phyloP scores from a whole-genome alignment of 2,329 filamentous ascomycete genomes.

The Phoma sp. region DNA sequence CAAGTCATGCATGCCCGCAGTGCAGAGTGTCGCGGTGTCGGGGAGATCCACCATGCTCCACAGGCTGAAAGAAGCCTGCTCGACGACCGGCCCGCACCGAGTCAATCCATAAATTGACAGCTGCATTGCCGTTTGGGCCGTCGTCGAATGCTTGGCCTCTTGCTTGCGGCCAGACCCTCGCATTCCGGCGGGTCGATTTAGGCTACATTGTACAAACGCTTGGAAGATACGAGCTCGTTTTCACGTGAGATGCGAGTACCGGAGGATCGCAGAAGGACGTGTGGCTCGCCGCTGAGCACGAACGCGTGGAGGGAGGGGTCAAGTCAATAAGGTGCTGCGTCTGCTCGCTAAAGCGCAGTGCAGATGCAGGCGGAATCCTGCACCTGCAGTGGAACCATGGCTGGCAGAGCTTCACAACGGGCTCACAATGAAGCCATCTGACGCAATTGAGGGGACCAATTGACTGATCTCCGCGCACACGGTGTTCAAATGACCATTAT shows the following conservation, averaged over 20 bases:
- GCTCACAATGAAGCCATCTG: conserved; percentile 8
- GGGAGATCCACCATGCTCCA: conserved; percentile 4
- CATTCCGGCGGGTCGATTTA: background rate
- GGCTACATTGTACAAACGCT: background rate
- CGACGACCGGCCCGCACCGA: conserved; percentile 5
- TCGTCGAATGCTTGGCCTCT: background rate
- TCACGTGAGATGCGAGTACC: conserved; percentile 4
- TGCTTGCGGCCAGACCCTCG: background rate
- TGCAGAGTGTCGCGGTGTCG: conserved; percentile 1
- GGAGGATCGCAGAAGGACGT: background rate
- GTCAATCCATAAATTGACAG: background rate
- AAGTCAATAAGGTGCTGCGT: background rate
- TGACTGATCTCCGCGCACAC: background rate
- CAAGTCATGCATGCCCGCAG: background rate
- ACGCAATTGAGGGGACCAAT: conserved; percentile 1
- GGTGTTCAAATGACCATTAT: background rate
- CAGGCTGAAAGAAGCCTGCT: background rate
- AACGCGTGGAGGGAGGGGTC: conserved; percentile 16
- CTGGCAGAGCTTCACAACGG: background rate
- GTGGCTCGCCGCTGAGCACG: conserved; percentile 1
- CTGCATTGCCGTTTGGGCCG: background rate
- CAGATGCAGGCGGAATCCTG: background rate
- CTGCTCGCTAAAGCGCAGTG: conserved; percentile 2
- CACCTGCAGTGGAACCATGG: background rate
- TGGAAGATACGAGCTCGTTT: background rate